Percentiles rank a stretch among this genome's conserved stretches.
Conservation (phyloP, 768 basidiomycete species). For the Boletus rufocinnamomeus region DNA sequence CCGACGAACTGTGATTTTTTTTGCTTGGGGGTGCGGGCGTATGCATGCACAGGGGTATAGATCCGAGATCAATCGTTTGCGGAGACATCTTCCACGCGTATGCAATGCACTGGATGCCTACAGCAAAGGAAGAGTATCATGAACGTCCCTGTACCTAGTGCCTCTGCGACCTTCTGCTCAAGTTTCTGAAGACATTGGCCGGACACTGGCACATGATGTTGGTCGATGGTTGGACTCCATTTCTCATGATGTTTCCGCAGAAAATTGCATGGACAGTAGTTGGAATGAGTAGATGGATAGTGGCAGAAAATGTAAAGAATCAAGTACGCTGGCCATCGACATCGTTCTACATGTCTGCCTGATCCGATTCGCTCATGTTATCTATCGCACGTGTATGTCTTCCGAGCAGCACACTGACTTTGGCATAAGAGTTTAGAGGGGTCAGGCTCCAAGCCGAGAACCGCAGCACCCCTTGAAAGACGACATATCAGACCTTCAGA, state of each 20-base stretch:
- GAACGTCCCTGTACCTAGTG: neutral
- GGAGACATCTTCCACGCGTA: conserved; percentile 15
- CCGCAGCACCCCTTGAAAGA: neutral
- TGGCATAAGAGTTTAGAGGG: neutral
- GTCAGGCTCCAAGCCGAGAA: too few relatives aligned
- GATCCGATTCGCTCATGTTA: neutral
- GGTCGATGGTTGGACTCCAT: too few relatives aligned
- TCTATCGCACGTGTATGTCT: neutral
- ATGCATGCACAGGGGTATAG: conserved; percentile 13
- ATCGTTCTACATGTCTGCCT: too few relatives aligned
- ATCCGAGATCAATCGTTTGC: conserved; percentile 20
- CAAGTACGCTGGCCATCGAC: neutral
- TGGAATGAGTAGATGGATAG: neutral
- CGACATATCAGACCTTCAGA: conserved; percentile 19
- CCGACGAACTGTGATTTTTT: neutral
- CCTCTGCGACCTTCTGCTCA: too few relatives aligned
- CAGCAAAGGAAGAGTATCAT: conserved; percentile 17
- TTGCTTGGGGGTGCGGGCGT: neutral
- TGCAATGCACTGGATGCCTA: conserved; percentile 22
- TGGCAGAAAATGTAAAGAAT: neutral
- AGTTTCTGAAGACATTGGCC: neutral
- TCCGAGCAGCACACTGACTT: neutral
- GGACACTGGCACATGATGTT: neutral
- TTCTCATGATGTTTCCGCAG: neutral
- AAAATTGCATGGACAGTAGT: neutral